These are phyloP conservation scores for Scheffersomyces cryptocercus DNA, from an alignment of 1,139 yeast genomes.

Conservation along the genomic window DNA sequence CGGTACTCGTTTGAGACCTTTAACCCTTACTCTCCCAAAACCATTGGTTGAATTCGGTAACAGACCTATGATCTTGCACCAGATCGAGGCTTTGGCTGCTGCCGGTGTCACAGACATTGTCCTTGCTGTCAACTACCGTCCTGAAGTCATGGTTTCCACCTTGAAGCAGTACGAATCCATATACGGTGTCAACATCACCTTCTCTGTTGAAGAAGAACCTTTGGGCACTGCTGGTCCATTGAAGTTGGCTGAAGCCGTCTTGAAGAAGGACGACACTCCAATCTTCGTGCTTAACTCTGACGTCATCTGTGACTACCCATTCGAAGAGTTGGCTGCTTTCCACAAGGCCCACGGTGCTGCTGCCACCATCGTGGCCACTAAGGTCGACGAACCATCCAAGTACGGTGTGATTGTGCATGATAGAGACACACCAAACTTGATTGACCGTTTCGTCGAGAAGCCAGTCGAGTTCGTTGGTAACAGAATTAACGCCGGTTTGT, in stretches of 20 bases:
- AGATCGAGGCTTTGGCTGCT: slow-evolving; percentile 94
- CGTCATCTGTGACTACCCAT: slow-evolving; percentile 98
- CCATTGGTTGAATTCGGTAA: slow-evolving; percentile 98
- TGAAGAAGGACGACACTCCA: slow-evolving; percentile 93
- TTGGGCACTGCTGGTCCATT: slow-evolving; percentile 99
- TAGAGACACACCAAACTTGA: slow-evolving; percentile 87
- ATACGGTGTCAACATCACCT: slow-evolving; percentile 93
- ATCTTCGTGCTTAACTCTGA: slow-evolving; percentile 98
- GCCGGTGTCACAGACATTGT: slow-evolving; percentile 99
- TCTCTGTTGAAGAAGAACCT: slow-evolving; percentile 99
- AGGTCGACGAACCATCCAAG: slow-evolving; percentile 98
- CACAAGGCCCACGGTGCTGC: slow-evolving; percentile 96
- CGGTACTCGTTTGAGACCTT: slow-evolving; percentile 99
- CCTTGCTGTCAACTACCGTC: slow-evolving; percentile 98
- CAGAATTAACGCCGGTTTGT: slow-evolving; percentile 96
- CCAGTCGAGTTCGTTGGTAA: slow-evolving; percentile 99
- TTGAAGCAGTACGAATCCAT: slow-evolving; percentile 91
- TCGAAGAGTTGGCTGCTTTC: slow-evolving; percentile 87
- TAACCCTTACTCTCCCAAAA: slow-evolving; percentile 95
- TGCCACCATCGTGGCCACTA: slow-evolving; percentile 98
- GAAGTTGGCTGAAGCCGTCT: slow-evolving; percentile 91
- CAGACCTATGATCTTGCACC: slow-evolving; percentile 97
- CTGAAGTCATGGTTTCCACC: slow-evolving; percentile 97
- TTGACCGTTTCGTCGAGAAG: slow-evolving; percentile 98
- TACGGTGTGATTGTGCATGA: slow-evolving; percentile 99